Base-by-base conservation (phyloP, 2,329 filamentous ascomycete species). In the Arachnopeziza araneosa region DNA sequence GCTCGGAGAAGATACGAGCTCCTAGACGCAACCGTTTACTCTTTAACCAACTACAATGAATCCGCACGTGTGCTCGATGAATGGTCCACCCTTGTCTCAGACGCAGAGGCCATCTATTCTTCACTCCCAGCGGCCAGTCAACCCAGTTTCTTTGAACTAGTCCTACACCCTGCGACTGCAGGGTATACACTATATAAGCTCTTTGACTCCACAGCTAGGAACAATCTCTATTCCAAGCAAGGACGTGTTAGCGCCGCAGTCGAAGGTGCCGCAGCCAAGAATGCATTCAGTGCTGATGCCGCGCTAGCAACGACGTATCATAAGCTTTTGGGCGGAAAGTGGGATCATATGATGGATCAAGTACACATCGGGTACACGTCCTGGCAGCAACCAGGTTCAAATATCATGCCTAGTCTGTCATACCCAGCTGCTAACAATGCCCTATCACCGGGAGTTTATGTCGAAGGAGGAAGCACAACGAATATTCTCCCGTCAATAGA, bases 261-360 rank as follows among this genome's bases (percentile, higher is more conserved):
- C 9, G 50, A 61, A 22, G 63, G 61, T 9, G 30, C 26, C 1
- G 26, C 49, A n/a, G 60, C 59, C 19, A 56, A 60, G 2, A 54
- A 19, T 26, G 59, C 60, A n/a, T 65, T 53, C 53, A 53, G 49
- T 17, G 55, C 55, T 8, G 63, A 65, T 55, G 57, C 58, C 3
- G 58, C 56, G 9, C 48, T 65, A 6, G 55, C 59, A 21, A 52
- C 14, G 5, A 59, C 51, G 30, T 65, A 65, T 54, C 61, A 65
- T 49, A 56, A 62, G 17, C 26, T 63, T 3, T 52, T 63, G 1
- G 60, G 58, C 17, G 61, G 61, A 17, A 65, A 65, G 48, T 65
- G 63, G 63, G 59, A 65, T 44, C 61, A 65, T 30, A 65, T 65
- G 59, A 62, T 65, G 61, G 59, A 62, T 32, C 63, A 65, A 21